Percentiles rank a stretch among this genome's conserved stretches.
Evolutionary conservation across 2,329 filamentous ascomycete genomes (phyloP).

Genomic region (Cladobotryum mycophilum): DNA sequence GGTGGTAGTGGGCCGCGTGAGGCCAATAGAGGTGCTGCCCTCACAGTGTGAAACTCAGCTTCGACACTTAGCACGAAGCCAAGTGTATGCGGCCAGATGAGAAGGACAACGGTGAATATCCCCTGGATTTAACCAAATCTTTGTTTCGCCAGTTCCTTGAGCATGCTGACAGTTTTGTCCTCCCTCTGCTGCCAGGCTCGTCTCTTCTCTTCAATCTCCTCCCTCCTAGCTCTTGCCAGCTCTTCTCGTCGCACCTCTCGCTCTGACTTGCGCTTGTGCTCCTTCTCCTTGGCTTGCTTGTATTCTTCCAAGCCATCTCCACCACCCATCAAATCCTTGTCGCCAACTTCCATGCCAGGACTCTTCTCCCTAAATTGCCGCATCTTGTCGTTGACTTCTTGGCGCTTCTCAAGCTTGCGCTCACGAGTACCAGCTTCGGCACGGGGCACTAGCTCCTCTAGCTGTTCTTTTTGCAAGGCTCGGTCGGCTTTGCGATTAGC

Average conservation of each 20-base stretch:
- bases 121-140: slow-evolving; percentile 56
- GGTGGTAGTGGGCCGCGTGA: neutral
- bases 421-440: slow-evolving; percentile 79
- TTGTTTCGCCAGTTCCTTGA: slow-evolving; percentile 71
- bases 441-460: slow-evolving; percentile 77
- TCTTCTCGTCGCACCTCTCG: slow-evolving; percentile 79
- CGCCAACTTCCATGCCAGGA: slow-evolving; percentile 49
- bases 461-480: slow-evolving; percentile 58
- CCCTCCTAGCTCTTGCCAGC: slow-evolving; percentile 63
- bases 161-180: slow-evolving; percentile 74
- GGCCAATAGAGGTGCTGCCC: slow-evolving; percentile 5
- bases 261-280: slow-evolving; percentile 73
- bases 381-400: slow-evolving; percentile 65
- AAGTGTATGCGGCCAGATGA: neutral
- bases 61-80: neutral
- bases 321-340: slow-evolving; percentile 69
- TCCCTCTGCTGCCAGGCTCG: slow-evolving; percentile 68
- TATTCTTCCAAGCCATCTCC: slow-evolving; percentile 60
- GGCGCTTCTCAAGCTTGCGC: slow-evolving; percentile 79
- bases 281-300: slow-evolving; percentile 58
- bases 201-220: slow-evolving; percentile 73
- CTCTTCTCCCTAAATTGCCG: slow-evolving; percentile 65
- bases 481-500: slow-evolving; percentile 59
- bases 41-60: slow-evolving; percentile 9
- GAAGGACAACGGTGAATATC: neutral